Conservation (phyloP, 768 basidiomycete species). For the Lepiota brunneoincarnata region DNA sequence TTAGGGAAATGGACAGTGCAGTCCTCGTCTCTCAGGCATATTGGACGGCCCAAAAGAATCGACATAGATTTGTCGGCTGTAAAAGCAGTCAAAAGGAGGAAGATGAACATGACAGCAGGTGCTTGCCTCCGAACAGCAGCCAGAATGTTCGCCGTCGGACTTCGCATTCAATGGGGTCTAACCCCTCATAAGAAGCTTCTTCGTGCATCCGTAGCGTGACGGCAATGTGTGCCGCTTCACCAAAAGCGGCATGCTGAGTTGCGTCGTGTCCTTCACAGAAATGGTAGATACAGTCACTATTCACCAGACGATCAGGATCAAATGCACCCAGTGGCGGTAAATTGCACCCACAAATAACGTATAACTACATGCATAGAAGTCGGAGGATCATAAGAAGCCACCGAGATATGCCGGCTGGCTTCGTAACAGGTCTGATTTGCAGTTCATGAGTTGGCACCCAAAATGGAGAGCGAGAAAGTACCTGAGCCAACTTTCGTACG, state of each 20-base stretch:
- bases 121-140: slow-evolving; percentile 80
- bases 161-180: slow-evolving; percentile 87
- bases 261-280: slow-evolving; percentile 88
- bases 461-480: slow-evolving; percentile 22
- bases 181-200: slow-evolving; percentile 75
- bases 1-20: slow-evolving; percentile 87
- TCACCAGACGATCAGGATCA: slow-evolving; percentile 11
- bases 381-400: slow-evolving; percentile 81
- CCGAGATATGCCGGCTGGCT: slow-evolving; percentile 77
- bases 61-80: slow-evolving; percentile 89
- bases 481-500: slow-evolving; percentile 78
- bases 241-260: slow-evolving; percentile 84
- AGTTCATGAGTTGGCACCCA: slow-evolving; percentile 3
- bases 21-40: slow-evolving; percentile 86
- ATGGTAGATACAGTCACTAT: slow-evolving; percentile 80
- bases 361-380: slow-evolving; percentile 83
- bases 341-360: slow-evolving; percentile 75
- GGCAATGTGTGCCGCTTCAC: slow-evolving; percentile 82
- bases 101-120: slow-evolving; percentile 17
- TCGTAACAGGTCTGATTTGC: slow-evolving; percentile 64
- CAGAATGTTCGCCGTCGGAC: slow-evolving; percentile 85
- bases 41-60: slow-evolving; percentile 79
- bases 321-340: background rate
- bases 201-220: slow-evolving; percentile 84
- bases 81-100: background rate